Evolutionary conservation across 2,329 filamentous ascomycete genomes (phyloP), one percentile per base, ranked within the genome.

Genomic region (Trichoderma hamatum): DNA sequence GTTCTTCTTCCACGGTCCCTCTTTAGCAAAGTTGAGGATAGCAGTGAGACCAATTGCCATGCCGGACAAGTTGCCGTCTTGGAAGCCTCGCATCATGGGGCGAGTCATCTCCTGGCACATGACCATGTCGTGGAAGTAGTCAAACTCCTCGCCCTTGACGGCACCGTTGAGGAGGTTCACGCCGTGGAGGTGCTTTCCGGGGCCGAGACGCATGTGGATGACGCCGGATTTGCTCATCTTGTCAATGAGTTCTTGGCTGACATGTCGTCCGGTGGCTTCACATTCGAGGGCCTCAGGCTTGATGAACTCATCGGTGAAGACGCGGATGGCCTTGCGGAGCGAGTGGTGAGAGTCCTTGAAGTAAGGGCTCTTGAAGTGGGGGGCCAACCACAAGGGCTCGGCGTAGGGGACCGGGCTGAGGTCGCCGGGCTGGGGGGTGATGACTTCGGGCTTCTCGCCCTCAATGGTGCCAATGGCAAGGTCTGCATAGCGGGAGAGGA

Each of bases 61-160:
- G 64, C 93, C 93, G 2, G 92, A 90, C 87, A 96, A 88, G 80
- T 93, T 94, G 3, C 92, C 93, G 77, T 97, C 93, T 78, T 93
- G 89, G 81, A 96, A 97, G 1, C 93, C 93, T 74, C 92, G 83
- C 32, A 91, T 89, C 78, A 91, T 92, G 7, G 87, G 83, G 36
- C 93, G 85, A 1, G 86, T 84, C 72, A 92, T 81, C 80, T 96
- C 93, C 80, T 96, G 93, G 10, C 84, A 82, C 64, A 92, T 83
- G 72, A 96, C 88, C 77, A 96, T 78, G 77, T 96, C 93, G 78
- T 96, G 92, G 80, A 96, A 92, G 80, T 94, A 94, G 78, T 96
- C 92, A 74, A 94, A 96, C 71, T 94, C 90, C 78, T 93, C 88
- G 62, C 91, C 91, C 76, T 92, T 87, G 67, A 94, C 85, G 19